These are phyloP conservation scores for Coemansia sp. DNA, from an alignment of 192 early-diverging fungal species.

Conservation along the genomic window DNA sequence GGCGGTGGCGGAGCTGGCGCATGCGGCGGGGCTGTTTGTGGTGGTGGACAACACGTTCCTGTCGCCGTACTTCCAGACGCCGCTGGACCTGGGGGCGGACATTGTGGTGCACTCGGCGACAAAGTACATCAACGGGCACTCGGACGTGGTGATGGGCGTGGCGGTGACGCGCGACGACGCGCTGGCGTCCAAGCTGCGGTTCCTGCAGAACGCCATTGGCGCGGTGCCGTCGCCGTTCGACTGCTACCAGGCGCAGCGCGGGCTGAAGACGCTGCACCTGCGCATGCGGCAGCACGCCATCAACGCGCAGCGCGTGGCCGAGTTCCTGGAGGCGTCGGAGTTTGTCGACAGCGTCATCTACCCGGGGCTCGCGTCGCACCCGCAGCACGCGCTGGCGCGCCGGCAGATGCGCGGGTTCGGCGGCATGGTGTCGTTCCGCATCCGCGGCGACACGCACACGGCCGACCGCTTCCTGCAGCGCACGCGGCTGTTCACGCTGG, in stretches of 20 bases:
- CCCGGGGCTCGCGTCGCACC: conserved; percentile 86
- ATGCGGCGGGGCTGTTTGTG: conserved; percentile 60
- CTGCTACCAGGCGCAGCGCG: conserved; percentile 90
- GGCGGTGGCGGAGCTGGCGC: conserved; percentile 60
- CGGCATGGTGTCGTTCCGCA: conserved; percentile 94
- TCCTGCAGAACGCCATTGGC: conserved; percentile 97
- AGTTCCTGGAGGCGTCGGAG: conserved; percentile 64
- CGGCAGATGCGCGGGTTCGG: conserved; percentile 89
- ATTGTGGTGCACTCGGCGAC: conserved; percentile 96
- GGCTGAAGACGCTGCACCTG: conserved; percentile 91
- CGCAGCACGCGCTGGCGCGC: conserved; percentile 86
- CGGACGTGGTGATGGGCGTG: conserved; percentile 97
- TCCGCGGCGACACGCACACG: conserved; percentile 73
- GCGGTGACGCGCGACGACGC: conserved; percentile 75
- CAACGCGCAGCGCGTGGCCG: conserved; percentile 83
- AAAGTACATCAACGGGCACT: conserved; percentile 99
- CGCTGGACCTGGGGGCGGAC: conserved; percentile 89
- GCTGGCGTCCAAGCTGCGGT: conserved; percentile 70
- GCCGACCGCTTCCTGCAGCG: conserved; percentile 80
- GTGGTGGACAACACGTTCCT: conserved; percentile 88
- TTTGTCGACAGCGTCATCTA: conserved; percentile 86
- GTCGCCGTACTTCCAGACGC: conserved; percentile 86
- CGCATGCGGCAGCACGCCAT: conserved; percentile 87
- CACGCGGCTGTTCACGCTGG: conserved; percentile 82
- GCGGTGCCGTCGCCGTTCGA: conserved; percentile 95